Base-by-base conservation (phyloP, 31 red algal genomes). In the Porphyra umbilicalis region DNA sequence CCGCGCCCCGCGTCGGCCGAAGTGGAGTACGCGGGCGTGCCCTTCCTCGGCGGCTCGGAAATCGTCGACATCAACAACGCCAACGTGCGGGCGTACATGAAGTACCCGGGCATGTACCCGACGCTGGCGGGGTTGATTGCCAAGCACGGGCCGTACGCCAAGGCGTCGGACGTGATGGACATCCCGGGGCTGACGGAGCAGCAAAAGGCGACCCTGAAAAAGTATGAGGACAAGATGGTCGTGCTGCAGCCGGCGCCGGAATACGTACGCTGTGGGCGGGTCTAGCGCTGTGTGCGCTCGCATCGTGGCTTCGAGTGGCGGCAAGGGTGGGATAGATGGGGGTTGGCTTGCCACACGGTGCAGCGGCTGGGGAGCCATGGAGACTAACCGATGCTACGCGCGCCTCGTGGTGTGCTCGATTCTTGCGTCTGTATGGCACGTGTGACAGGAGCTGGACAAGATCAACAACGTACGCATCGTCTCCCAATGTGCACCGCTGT, bases 1-100 rank as follows among this genome's bases (percentile, higher is more conserved):
- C n/a, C n/a, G n/a, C n/a, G n/a, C 11, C 57, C 57, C 57, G 57
- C 57, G 57, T 18, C 2, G 10, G 97, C 97, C 33, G 85, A 92
- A 25, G 92, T 84, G 39, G 97, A 99, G 78, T 99, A 99, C 85
- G 80, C 86, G 39, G 87, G 89, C 38, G 91, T 99, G 15, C 85
- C 85, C 35, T 99, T 81, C 82, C 77, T 99, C 25, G 97, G 97
- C 38, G 97, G 97, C 35, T 74, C 82, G 37, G 97, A 99, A 33
- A 88, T 84, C 8, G 90, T 99, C 80, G 97, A 99, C 80, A 85
- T 99, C 76, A 99, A 99, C 93, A 99, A 99, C 76, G 93, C 97
- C 31, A 99, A 99, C 82, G 89, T 99, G 15, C 88, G 97, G 31
- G 97, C 91, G 30, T 99, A 95, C 84, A 33, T 78, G 18, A 96